Conservation (phyloP, 768 basidiomycete species). For the Collybiopsis confluens region DNA sequence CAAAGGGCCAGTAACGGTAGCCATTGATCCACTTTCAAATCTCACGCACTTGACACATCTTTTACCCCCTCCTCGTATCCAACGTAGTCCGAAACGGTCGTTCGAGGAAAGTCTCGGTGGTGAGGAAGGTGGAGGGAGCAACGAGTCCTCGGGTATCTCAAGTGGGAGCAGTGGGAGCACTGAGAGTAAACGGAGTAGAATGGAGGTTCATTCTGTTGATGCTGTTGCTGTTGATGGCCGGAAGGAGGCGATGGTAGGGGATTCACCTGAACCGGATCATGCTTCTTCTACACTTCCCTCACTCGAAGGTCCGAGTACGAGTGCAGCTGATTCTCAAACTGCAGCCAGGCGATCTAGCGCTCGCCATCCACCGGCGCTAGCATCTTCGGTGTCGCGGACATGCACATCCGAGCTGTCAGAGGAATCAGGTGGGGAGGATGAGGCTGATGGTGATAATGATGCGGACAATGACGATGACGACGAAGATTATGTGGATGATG, state of each 20-base stretch:
- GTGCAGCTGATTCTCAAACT: slow-evolving; percentile 4
- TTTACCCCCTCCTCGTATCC: slow-evolving; percentile 24
- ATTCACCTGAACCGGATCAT: background rate
- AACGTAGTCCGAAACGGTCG: slow-evolving; percentile 53
- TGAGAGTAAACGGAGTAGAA: slow-evolving; percentile 8
- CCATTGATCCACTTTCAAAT: slow-evolving; percentile 10
- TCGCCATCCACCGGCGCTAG: too few relatives aligned
- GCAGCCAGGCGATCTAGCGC: background rate
- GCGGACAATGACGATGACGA: slow-evolving; percentile 17
- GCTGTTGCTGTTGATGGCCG: background rate
- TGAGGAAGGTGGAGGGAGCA: slow-evolving; percentile 25
- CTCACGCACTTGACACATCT: slow-evolving; percentile 16
- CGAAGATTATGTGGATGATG: slow-evolving; percentile 12
- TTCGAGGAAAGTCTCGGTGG: slow-evolving; percentile 44
- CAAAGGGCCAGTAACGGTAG: too few relatives aligned
- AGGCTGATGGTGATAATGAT: slow-evolving; percentile 12
- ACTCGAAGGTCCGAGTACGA: background rate
- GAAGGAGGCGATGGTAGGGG: background rate
- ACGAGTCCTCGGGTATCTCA: background rate
- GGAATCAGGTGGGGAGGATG: background rate
- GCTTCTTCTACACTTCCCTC: background rate
- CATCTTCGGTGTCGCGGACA: too few relatives aligned
- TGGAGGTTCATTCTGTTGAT: background rate
- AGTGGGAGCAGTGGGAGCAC: background rate
- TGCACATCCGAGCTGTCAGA: slow-evolving; percentile 5